Evolutionary conservation across 441 rosid genomes (phyloP), one percentile per base, ranked within the genome.

Genomic region (Iberis amara): DNA sequence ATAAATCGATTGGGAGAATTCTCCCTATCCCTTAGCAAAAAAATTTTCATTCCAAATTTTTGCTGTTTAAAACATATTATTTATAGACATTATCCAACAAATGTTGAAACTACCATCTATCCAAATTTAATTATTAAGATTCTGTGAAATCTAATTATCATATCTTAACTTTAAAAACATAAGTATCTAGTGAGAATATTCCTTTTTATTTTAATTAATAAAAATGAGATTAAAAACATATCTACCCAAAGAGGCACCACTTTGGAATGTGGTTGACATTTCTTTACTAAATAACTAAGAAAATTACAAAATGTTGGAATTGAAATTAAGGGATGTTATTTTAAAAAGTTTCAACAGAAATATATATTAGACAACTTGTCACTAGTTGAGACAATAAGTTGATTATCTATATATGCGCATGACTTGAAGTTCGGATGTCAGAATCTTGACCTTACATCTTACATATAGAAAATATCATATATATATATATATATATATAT

Each of bases 301-400:
- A 32, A 27, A 9, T 1, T 2, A 13, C 26, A 42, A 33, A 46
- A 55, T 4, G 26, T 27, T 42, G 40, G 21, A 23, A 37, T 42
- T 18, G 6, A 50, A 42, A 11, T 41, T n/a, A 10, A 37, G 14
- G 9, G 33, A 41, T 5, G 36, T 15, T 11, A 54, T 32, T 21
- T n/a, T n/a, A n/a, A n/a, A n/a, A n/a, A n/a, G n/a, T 24, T 24
- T 24, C 4, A 24, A 24, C 27, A 4, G n/a, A n/a, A n/a, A n/a
- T n/a, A n/a, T n/a, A n/a, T n/a, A n/a, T n/a, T 32, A 56, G 13
- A 24, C 55, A 65, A 42, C 42, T 65, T 43, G 48, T 23, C 53
- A 43, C 30, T 38, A 11, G 31, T 6, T 5, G 52, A 31, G 44
- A 58, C 44, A 52, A 47, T 8, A 11, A 21, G 18, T 21, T 50